Evolutionary conservation across 768 basidiomycete species (phyloP).

Genomic region (Leccinum disarticulatum): DNA sequence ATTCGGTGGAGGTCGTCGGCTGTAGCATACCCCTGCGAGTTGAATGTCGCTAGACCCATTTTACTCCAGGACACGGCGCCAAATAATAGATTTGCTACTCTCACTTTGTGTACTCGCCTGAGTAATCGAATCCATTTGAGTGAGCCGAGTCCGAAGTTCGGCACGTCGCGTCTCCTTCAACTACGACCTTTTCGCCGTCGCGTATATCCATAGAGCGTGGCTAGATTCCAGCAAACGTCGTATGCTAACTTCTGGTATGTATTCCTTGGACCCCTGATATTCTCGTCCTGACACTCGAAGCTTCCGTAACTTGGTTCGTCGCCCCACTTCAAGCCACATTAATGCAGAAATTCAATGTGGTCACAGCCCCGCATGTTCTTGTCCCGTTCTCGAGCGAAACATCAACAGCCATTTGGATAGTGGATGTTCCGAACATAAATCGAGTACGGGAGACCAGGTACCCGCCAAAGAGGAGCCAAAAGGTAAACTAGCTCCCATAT

Average conservation of each 20-base stretch:
- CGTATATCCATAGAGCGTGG: background rate
- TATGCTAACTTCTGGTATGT: constrained; percentile 24
- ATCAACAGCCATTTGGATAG: constrained; percentile 58
- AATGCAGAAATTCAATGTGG: background rate
- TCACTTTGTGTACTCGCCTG: background rate
- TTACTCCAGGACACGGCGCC: background rate
- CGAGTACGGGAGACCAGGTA: background rate
- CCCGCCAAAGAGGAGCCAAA: constrained; percentile 15
- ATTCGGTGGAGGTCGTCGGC: background rate
- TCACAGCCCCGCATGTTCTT: constrained; percentile 51
- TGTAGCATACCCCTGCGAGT: constrained; percentile 7
- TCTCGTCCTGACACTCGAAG: background rate
- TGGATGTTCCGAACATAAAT: constrained; percentile 35
- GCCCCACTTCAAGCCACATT: background rate
- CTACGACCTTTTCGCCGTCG: background rate
- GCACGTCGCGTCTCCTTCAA: background rate
- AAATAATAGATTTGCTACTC: background rate
- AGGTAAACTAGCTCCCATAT: constrained; percentile 44
- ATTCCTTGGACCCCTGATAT: too few relatives aligned
- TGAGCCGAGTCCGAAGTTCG: background rate
- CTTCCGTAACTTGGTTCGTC: constrained; percentile 28
- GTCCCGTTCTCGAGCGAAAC: constrained; percentile 36
- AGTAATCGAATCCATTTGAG: background rate
- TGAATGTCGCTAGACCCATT: constrained; percentile 4
- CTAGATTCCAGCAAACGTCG: background rate